Evolutionary conservation across 257 asterid genomes (phyloP).

Genomic region (Jaltomata sinuosa): DNA sequence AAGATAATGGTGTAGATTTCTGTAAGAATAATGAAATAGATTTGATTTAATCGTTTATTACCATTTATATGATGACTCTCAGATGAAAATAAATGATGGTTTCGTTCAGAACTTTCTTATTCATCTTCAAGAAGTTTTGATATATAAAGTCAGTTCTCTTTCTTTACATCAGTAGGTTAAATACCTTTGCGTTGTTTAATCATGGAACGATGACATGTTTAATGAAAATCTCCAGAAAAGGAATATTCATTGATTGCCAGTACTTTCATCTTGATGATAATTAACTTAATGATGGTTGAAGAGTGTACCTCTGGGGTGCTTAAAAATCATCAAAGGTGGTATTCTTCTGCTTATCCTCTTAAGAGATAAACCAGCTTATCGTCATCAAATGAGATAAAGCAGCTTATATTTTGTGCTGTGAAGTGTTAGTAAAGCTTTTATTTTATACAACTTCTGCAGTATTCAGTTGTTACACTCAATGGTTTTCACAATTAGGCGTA

Average conservation of each 20-base stretch:
- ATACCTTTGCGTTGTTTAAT: not conserved
- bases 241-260: not conserved
- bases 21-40: not conserved
- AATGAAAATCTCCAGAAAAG: not conserved
- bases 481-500: not conserved
- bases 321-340: not conserved
- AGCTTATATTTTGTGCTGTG: not conserved
- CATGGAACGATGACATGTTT: not conserved
- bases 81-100: not conserved
- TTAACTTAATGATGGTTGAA: not conserved
- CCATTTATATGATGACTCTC: not conserved
- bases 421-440: not conserved
- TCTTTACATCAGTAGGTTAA: not conserved
- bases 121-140: not conserved
- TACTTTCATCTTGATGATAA: not conserved
- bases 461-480: not conserved
- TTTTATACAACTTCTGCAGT: not conserved
- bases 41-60: not conserved
- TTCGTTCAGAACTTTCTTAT: not conserved
- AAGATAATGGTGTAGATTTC: not conserved
- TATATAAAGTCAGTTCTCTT: not conserved
- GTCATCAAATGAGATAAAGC: not conserved
- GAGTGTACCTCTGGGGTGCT: not conserved
- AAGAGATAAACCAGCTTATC: not conserved
- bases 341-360: not conserved